These are phyloP conservation scores for Mucor racemosus DNA, from an alignment of 371 early-diverging fungal species.

Conservation along the genomic window DNA sequence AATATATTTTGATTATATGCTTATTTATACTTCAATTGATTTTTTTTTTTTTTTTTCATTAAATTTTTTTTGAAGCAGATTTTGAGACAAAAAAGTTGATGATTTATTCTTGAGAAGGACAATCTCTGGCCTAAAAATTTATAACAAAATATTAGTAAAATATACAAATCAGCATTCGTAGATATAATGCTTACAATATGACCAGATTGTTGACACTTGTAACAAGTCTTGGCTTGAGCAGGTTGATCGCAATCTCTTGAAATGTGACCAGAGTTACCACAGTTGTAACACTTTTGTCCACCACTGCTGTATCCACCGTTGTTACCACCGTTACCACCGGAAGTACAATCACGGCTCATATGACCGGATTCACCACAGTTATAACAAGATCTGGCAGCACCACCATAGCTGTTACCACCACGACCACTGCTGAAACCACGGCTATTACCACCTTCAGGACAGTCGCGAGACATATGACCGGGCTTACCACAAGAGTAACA, in stretches of 20 bases:
- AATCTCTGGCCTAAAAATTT: constrained; percentile 35
- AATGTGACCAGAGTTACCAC: constrained; percentile 59
- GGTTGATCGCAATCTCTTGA: constrained; percentile 54
- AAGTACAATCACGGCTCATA: constrained; percentile 50
- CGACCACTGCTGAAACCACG: constrained; percentile 19
- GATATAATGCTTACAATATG: constrained; percentile 26
- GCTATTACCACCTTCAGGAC: constrained; percentile 50
- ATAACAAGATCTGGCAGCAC: constrained; percentile 51
- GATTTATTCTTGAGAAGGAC: constrained; percentile 28
- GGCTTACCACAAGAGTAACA: constrained; percentile 65
- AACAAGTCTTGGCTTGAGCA: constrained; percentile 59
- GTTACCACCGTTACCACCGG: constrained; percentile 19
- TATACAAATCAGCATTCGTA: background rate
- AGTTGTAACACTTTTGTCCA: constrained; percentile 70
- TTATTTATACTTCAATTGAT: background rate
- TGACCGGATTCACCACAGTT: constrained; percentile 63
- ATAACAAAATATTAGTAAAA: constrained; percentile 16
- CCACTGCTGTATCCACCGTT: constrained; percentile 22
- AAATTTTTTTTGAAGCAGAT: background rate
- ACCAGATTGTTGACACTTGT: constrained; percentile 62
- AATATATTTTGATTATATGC: background rate
- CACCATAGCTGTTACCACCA: constrained; percentile 9
- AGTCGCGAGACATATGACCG: constrained; percentile 69
- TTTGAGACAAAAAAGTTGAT: background rate
- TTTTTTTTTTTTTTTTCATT: background rate